Base-by-base conservation (phyloP, 371 early-diverging fungal species). In the Syncephalastrum monosporum region DNA sequence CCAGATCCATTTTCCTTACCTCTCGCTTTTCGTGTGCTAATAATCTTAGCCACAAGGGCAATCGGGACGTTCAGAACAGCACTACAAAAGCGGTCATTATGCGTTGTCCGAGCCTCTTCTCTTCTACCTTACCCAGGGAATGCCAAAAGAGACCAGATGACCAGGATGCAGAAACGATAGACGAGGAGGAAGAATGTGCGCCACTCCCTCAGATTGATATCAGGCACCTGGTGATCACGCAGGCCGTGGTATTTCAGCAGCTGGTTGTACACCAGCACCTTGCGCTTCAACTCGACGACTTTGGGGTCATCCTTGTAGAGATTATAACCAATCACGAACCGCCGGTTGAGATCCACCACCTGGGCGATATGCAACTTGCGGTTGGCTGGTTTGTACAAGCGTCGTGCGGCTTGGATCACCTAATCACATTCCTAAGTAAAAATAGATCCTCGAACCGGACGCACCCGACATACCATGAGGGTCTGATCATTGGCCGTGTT, bases 201-300 rank as follows among this genome's bases (percentile, higher is more conserved):
- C 50, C 79, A 65, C 27, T 85, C 79, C 42, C 88, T 81, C 21
- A 97, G 70, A 14, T 78, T 77, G 50, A 88, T 92, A 17, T 84
- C 86, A 21, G 91, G 85, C 24, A 98, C 98, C 77, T 99, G 96
- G 72, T 97, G 98, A 65, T 99, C 99, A 13, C 87, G 86, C 42
- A 99, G 75, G 6, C 99, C 98, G 64, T 93, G 93, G 69, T 93
- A 91, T 46, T 84, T 85, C 33, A 99, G 78, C 55, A 91, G 72
- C 59, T 85, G 82, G 64, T 97, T 96, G 76, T 99, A 99, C 14
- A 87, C 88, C 60, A 84, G 64, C 14, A 98, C 89, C 23, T 86
- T 81, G 33, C 82, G 77, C 60, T 82, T 83, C 33, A 92, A 67
- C 29, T 90, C 87, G 43, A 82, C 71, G 16, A 97, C 91, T 21